phyloP scores from a whole-genome alignment of 2,329 filamentous ascomycete genomes.

The Venturia oleaginea region DNA sequence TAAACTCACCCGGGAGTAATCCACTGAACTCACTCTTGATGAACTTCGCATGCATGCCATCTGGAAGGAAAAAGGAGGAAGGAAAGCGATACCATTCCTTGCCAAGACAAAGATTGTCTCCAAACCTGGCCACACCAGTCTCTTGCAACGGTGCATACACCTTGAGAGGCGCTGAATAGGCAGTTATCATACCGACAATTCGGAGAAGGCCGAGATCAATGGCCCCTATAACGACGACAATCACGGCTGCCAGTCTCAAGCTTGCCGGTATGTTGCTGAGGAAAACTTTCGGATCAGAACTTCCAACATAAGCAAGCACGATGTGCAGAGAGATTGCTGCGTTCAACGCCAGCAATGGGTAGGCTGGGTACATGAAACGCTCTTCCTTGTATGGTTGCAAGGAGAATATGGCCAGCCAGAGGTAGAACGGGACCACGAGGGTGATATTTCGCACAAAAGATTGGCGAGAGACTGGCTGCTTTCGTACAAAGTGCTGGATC shows the following conservation, averaged over 20 bases:
- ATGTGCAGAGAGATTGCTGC: slow-evolving; percentile 79
- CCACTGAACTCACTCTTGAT: slow-evolving; percentile 84
- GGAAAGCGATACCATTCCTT: slow-evolving; percentile 99
- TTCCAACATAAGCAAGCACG: slow-evolving; percentile 64
- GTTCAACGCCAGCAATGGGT: slow-evolving; percentile 83
- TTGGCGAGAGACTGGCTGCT: slow-evolving; percentile 43
- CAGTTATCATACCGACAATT: slow-evolving; percentile 66
- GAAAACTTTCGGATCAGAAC: slow-evolving; percentile 55
- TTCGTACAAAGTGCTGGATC: slow-evolving; percentile 54
- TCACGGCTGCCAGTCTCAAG: slow-evolving; percentile 59
- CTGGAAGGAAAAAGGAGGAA: slow-evolving; percentile 80
- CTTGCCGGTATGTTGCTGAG: slow-evolving; percentile 63
- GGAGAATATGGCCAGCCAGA: slow-evolving; percentile 90
- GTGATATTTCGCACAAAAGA: slow-evolving; percentile 67
- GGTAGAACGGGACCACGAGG: slow-evolving; percentile 78
- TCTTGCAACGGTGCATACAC: slow-evolving; percentile 60
- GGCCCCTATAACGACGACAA: slow-evolving; percentile 52
- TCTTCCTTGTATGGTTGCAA: slow-evolving; percentile 95
- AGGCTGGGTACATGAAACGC: slow-evolving; percentile 95
- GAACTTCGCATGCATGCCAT: slow-evolving; percentile 78
- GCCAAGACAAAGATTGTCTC: slow-evolving; percentile 73
- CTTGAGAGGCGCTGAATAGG: slow-evolving; percentile 70
- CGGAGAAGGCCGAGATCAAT: slow-evolving; percentile 61
- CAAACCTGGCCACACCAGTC: slow-evolving; percentile 44
- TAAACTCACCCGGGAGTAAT: slow-evolving; percentile 82